phyloP scores from a whole-genome alignment of 2,329 filamentous ascomycete species.

The Nemania serpens region DNA sequence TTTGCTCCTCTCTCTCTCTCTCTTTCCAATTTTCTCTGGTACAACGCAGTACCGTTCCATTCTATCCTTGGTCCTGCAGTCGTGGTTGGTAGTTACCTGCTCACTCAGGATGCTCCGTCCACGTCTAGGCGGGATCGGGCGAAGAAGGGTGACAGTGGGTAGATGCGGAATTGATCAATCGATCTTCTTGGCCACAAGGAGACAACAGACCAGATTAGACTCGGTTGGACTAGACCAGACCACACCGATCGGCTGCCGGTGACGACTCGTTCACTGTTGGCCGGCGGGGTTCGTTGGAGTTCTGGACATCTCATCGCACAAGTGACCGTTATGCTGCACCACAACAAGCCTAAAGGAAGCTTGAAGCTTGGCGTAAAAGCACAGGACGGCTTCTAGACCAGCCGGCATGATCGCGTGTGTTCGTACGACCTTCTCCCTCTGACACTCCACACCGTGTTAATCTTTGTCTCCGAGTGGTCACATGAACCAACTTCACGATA shows the following conservation, averaged over 20 bases:
- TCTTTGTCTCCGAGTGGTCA: neutral
- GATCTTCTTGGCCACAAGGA: neutral
- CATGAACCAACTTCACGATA: conserved; percentile 15
- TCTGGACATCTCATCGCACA: neutral
- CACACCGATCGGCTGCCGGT: neutral
- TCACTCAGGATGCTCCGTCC: conserved; percentile 16
- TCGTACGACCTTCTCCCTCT: neutral
- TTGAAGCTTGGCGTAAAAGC: too few species aligned
- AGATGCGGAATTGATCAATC: neutral
- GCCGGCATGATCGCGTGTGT: neutral
- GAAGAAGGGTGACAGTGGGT: conserved; percentile 1
- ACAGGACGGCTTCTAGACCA: conserved; percentile 6
- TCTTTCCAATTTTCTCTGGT: neutral
- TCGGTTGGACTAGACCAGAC: neutral
- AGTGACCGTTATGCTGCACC: neutral
- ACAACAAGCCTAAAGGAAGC: too few species aligned
- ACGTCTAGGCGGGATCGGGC: neutral
- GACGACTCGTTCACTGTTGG: too few species aligned
- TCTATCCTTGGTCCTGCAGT: conserved; percentile 22
- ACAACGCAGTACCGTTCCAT: neutral
- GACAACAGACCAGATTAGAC: neutral
- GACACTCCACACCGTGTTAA: conserved; percentile 7
- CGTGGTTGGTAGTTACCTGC: conserved; percentile 18
- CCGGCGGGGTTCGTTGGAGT: too few species aligned
- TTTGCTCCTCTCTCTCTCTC: neutral